phyloP scores from a whole-genome alignment of 495 filamentous ascomycete species.

The Aspergillus funiculosus region DNA sequence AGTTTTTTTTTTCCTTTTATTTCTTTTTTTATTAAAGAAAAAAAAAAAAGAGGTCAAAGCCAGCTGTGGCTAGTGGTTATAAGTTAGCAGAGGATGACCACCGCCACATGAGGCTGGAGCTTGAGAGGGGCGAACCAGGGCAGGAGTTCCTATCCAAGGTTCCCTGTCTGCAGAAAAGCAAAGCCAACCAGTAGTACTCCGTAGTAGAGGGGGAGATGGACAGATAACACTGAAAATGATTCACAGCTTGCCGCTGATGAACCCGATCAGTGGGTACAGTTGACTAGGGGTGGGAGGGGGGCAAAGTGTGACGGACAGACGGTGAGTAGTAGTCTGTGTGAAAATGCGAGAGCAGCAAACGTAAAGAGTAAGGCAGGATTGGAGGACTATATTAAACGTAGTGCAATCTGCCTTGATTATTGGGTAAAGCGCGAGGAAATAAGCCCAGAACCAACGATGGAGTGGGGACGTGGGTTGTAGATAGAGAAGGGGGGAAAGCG shows the following conservation, averaged over 20 bases:
- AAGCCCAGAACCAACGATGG: constrained; percentile 15
- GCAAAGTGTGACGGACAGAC: constrained; percentile 21
- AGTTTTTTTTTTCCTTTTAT: too few species aligned
- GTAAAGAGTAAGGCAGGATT: constrained; percentile 8
- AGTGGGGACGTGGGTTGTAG: constrained; percentile 21
- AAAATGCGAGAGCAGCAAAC: constrained; percentile 5
- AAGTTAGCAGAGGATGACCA: constrained; percentile 1
- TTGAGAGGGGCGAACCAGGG: constrained; percentile 4
- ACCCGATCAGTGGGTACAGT: constrained; percentile 26
- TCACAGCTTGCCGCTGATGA: constrained; percentile 21
- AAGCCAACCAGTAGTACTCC: constrained; percentile 5
- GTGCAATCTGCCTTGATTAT: too few species aligned
- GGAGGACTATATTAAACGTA: too few species aligned
- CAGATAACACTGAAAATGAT: constrained; percentile 17
- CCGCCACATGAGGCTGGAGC: constrained; percentile 23
- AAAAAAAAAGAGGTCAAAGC: background rate
- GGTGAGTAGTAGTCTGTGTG: constrained; percentile 6
- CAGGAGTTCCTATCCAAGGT: constrained; percentile 14
- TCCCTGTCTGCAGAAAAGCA: constrained; percentile 20
- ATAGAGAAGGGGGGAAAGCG: constrained; percentile 8
- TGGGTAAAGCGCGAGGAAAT: constrained; percentile 12
- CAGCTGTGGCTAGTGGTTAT: constrained; percentile 12
- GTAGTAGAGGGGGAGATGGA: background rate
- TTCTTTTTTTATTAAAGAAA: too few species aligned
- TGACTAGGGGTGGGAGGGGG: constrained; percentile 16